Conservation (phyloP, 1,284 basidiomycete species). For the Termitomyces sp. region DNA sequence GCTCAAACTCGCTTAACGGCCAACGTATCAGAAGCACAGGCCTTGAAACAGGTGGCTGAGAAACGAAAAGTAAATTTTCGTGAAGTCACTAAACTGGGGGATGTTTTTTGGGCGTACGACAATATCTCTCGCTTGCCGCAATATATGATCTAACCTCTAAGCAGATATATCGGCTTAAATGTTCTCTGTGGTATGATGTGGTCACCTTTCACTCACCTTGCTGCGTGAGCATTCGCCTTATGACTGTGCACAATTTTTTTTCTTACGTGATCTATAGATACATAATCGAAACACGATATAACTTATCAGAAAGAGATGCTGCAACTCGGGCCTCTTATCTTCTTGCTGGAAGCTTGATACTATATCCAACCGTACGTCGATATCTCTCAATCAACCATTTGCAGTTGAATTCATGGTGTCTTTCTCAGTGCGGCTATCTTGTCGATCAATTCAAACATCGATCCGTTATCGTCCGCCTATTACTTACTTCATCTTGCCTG, state of each 20-base stretch:
- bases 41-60: slow-evolving; percentile 58
- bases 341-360: slow-evolving; percentile 66
- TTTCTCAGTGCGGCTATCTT: slow-evolving; percentile 50
- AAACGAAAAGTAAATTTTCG: slow-evolving; percentile 56
- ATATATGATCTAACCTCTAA: background rate
- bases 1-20: slow-evolving; percentile 38
- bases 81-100: slow-evolving; percentile 63
- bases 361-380: slow-evolving; percentile 60
- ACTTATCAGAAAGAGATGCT: slow-evolving; percentile 55
- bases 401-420: background rate
- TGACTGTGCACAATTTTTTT: background rate
- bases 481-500: slow-evolving; percentile 56
- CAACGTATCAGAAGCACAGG: slow-evolving; percentile 52
- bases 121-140: background rate
- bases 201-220: slow-evolving; percentile 74
- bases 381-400: background rate
- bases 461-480: slow-evolving; percentile 53
- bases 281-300: slow-evolving; percentile 66
- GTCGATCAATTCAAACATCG: slow-evolving; percentile 54
- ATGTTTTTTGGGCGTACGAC: slow-evolving; percentile 67
- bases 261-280: slow-evolving; percentile 40
- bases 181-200: slow-evolving; percentile 74
- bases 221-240: slow-evolving; percentile 44
- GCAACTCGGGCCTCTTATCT: slow-evolving; percentile 67
- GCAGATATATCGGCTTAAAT: slow-evolving; percentile 60